Evolutionary conservation across 2,329 filamentous ascomycete species (phyloP).

Genomic region (Claviceps purpurea): DNA sequence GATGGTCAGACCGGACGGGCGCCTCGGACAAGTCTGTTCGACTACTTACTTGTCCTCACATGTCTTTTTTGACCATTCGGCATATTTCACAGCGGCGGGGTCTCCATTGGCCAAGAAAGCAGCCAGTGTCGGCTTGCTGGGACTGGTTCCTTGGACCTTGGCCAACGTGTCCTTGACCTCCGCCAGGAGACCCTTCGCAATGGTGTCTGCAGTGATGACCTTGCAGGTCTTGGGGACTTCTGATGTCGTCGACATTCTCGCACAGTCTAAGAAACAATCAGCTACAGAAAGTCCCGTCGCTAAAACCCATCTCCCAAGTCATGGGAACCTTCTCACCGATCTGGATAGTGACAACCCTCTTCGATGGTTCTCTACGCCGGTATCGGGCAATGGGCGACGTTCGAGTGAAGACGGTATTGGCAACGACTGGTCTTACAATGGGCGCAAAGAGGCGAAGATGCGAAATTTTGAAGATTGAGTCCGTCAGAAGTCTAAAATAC

Average conservation of each 20-base stretch:
- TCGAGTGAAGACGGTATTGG: not conserved
- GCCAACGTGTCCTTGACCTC: conserved; percentile 68
- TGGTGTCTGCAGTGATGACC: conserved; percentile 76
- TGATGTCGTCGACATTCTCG: conserved; percentile 15
- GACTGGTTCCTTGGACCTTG: conserved; percentile 47
- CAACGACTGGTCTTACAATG: not conserved
- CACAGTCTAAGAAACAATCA: not conserved
- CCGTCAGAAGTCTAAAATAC: not conserved
- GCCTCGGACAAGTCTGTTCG: not conserved
- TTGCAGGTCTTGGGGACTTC: conserved; percentile 64
- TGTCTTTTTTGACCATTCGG: conserved; percentile 94
- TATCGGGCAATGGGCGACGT: not conserved
- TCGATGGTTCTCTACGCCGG: not conserved
- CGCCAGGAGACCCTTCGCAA: conserved; percentile 66
- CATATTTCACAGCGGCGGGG: conserved; percentile 83
- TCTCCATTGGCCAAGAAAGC: conserved; percentile 90
- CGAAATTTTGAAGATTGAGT: not conserved
- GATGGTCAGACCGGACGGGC: not conserved
- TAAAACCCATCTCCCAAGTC: no score
- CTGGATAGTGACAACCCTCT: not conserved
- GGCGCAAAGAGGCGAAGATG: not conserved
- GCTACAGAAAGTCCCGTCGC: no score
- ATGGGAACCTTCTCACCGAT: not conserved
- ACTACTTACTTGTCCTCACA: conserved; percentile 79
- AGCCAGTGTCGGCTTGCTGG: conserved; percentile 58